Evolutionary conservation across 108 stramenopile species (phyloP), one percentile per base, ranked within the genome.

Genomic region (Skeletonema potamos): DNA sequence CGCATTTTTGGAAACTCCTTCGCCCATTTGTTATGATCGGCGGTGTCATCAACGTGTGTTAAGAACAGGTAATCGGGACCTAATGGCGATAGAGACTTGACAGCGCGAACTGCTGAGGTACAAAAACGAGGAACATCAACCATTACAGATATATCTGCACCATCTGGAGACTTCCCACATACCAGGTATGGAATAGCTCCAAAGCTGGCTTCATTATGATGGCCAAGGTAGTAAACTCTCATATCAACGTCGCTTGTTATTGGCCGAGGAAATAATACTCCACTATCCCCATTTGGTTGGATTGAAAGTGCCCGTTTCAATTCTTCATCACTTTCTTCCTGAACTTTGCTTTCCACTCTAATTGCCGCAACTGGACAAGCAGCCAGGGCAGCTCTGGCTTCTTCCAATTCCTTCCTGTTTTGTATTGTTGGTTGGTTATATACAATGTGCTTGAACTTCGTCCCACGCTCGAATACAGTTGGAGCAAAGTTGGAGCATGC

Each of bases 351-450:
- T 39, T 86, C 85, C 12, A 84, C 58, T 17, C 89, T 74, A 62
- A 90, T 90, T 24, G 89, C 89, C 11, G 89, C 86, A 11, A 90
- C 89, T 15, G 89, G 89, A 79, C 89, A 90, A 0, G 87, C 89
- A 27, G 82, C 68, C 51, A 90, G 32, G 28, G 89, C 86, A 10
- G 84, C 85, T 48, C 89, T 68, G 11, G 89, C 84, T n/a, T 68
- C 34, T 28, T 81, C 74, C 7, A 90, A 70, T 55, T 87, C 85
- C 12, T 77, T 22, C 27, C 62, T 15, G 11, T 37, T n/a, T 7
- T 54, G 6, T 4, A 36, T 15, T 0, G 22, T 57, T n/a, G 61
- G 84, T 71, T 46, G 62, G 9, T 61, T 83, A 82, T 85, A 66
- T 2, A 90, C 89, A 3, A 87, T 57, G 41, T 90, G 87, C 32